Evolutionary conservation across 2,329 filamentous ascomycete species (phyloP), one percentile per base, ranked within the genome.

Genomic region (Alternaria viburni): DNA sequence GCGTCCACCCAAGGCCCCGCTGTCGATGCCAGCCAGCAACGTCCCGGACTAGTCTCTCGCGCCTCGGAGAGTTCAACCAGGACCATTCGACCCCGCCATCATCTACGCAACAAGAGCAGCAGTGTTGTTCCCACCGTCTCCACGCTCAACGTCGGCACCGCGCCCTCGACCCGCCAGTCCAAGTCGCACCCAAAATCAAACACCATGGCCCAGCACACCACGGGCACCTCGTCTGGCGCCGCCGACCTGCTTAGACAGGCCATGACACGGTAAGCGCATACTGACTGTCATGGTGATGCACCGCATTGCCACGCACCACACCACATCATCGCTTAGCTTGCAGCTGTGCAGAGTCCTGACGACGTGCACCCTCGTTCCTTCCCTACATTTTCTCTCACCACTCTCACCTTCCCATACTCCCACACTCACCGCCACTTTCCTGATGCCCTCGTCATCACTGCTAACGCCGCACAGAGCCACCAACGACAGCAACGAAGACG

Each of bases 401-500:
- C 57, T 57, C 47, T 26, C 30, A 45, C 59, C 19, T 44, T 47
- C 66, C 41, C 59, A 46, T 23, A 36, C 57, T 61, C 49, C 47
- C 57, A 36, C 50, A 57, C 61, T 64, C 64, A 61, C 61, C 62
- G 28, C 57, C 64, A 56, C 54, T 49, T 46, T 21, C 54, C 69
- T 61, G 54, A 77, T 77, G 77, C 66, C 71, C 51, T 72, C 68
- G 69, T 67, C 73, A 74, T 67, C 72, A 61, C 74, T 75, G 69
- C 77, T 78, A 70, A 74, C 74, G 55, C 76, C 78, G 59, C 75
- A 74, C 73, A 81, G 78, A 74, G 73, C 74, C 51, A 72, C 69
- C 69, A 90, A 92, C 71, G 91, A 95, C 77, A 90, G 94, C 76
- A 90, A 93, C 80, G 87, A 86, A 73, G 91, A 93, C 79, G 86